Base-by-base conservation (phyloP, 257 asterid species). In the Lantana camara region DNA sequence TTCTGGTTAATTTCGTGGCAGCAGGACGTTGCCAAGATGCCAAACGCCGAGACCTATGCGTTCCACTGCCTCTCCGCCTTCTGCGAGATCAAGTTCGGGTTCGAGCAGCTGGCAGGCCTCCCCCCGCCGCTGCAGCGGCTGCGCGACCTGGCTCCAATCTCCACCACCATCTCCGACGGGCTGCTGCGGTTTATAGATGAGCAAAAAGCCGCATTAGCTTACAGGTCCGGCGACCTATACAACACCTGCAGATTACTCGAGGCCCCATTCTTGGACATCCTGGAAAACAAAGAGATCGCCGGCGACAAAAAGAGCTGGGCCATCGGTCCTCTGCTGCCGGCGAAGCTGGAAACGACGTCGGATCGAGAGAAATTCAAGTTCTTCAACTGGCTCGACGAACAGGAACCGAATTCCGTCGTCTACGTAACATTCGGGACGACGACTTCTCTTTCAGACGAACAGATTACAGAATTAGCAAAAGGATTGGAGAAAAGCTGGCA, bases 401-500 rank as follows among this genome's bases (percentile, higher is more conserved):
- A 79, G 53, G 66, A 20, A 29, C 37, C 79, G 4, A 62, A 60
- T 2, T 85, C 89, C 0, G 85, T 85, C 0, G 63, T 82, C 12
- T 85, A 60, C 34, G 81, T 79, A 0, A 42, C 85, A 0, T 85
- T 85, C 12, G 89, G 89, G 49, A 70, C 86, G 1, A 52, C 78
- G 11, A 75, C 79, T 13, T 57, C 80, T 0, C 23, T 82, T 13
- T 63, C 86, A 0, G 69, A 73, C 5, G 79, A 69, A 37, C 78
- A 85, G 37, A 64, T 80, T 0, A 12, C 24, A n/a, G 73, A 71
- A 30, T 52, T 85, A 7, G 86, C 92, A 0, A 9, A 20, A 0
- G 92, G 89, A 38, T 44, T 82, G 14, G 92, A 85, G 57, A 66
- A 64, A 9, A 82, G 85, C 74, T 14, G 11, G 22, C 79, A 75